Conservation (phyloP, 2,329 filamentous ascomycete species). For the Microascus cirrosus region DNA sequence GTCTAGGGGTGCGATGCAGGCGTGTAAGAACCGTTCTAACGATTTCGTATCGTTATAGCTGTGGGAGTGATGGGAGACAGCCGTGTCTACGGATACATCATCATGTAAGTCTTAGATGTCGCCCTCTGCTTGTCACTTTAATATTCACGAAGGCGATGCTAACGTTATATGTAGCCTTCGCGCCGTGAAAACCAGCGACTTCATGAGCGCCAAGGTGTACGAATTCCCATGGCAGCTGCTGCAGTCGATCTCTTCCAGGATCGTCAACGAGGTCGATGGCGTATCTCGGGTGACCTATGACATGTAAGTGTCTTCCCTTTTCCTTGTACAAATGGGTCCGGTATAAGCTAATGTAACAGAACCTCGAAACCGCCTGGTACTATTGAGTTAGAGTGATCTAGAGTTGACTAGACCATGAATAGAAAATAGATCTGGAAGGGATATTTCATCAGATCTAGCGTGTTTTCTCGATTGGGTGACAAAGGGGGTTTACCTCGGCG, state of each 20-base stretch:
- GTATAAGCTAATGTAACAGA: constrained; percentile 6
- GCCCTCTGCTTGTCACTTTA: constrained; percentile 5
- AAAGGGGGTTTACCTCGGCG: too few relatives aligned
- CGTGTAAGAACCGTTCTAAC: not conserved
- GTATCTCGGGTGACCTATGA: constrained; percentile 64
- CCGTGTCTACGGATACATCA: constrained; percentile 37
- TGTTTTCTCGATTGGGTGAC: too few relatives aligned
- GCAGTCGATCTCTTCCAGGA: constrained; percentile 51
- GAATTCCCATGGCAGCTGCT: constrained; percentile 56
- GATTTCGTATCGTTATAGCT: constrained; percentile 11
- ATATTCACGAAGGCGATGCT: not conserved
- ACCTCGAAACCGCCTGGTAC: constrained; percentile 56
- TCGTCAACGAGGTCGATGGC: constrained; percentile 57
- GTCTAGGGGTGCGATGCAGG: too few relatives aligned
- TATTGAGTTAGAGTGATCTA: constrained; percentile 58
- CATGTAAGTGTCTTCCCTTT: constrained; percentile 30
- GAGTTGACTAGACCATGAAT: not conserved
- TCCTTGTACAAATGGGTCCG: not conserved
- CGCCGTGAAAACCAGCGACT: constrained; percentile 28
- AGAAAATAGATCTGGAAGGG: not conserved
- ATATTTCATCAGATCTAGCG: not conserved
- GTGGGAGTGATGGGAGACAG: constrained; percentile 49
- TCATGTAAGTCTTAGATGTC: constrained; percentile 5
- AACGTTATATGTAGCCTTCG: constrained; percentile 19
- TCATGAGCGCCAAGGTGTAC: constrained; percentile 67